phyloP scores from a whole-genome alignment of 257 asterid species.

The Solanum okadae region DNA sequence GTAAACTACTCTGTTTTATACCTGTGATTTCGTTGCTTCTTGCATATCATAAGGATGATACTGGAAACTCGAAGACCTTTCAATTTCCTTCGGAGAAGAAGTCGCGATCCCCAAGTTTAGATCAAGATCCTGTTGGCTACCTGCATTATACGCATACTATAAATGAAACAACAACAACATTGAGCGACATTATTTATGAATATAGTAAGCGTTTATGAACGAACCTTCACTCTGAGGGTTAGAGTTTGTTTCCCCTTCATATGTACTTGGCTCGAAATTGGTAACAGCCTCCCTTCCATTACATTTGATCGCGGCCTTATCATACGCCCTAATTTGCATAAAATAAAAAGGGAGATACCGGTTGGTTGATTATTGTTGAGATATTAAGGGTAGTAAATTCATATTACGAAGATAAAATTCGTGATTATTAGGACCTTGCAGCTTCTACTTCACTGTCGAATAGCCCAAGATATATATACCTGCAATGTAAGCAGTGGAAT shows the following conservation, averaged over 20 bases:
- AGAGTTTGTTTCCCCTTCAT: constrained; percentile 22
- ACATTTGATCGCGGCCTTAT: constrained; percentile 64
- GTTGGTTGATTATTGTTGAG: constrained; percentile 21
- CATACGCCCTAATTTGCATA: constrained; percentile 61
- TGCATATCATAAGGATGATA: constrained; percentile 38
- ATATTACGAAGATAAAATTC: constrained; percentile 14
- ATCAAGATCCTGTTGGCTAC: constrained; percentile 41
- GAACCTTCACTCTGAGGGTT: constrained; percentile 27
- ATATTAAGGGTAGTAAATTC: constrained; percentile 14
- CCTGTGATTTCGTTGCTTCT: constrained; percentile 31
- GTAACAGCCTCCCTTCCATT: constrained; percentile 70
- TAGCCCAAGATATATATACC: constrained; percentile 46
- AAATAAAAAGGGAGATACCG: constrained; percentile 13
- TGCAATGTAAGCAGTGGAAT: constrained; percentile 32
- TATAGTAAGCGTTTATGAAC: not conserved
- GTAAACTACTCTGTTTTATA: not conserved
- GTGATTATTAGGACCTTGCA: constrained; percentile 41
- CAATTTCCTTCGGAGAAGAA: constrained; percentile 33
- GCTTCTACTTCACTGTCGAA: constrained; percentile 45
- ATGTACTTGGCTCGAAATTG: constrained; percentile 56
- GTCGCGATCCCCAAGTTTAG: constrained; percentile 61
- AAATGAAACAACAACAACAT: not conserved
- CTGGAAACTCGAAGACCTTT: constrained; percentile 17
- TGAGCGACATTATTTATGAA: not conserved
- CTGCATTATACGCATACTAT: constrained; percentile 16